Evolutionary conservation across 441 rosid species (phyloP).

Genomic region (Adansonia gregorii): DNA sequence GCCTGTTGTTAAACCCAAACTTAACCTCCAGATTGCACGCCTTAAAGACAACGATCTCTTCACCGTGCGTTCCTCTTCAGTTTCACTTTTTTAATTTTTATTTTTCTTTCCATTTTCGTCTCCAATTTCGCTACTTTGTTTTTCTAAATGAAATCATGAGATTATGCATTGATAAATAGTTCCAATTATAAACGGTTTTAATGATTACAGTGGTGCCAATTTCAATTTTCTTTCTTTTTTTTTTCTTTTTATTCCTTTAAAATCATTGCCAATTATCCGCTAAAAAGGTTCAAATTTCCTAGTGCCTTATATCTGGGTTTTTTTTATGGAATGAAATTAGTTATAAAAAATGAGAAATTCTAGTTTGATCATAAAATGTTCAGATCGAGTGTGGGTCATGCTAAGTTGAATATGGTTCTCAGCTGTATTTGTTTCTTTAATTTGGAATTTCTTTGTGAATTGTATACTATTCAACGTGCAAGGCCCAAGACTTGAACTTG

Average conservation of each 20-base stretch:
- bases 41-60: slow-evolving; percentile 85
- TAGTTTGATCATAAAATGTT: neutral
- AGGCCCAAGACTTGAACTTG: neutral
- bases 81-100: neutral
- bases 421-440: neutral
- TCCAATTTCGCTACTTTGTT: neutral
- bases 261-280: neutral
- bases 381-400: neutral
- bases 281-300: slow-evolving; percentile 5
- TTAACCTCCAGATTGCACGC: slow-evolving; percentile 54
- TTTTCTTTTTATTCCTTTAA: neutral
- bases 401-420: neutral
- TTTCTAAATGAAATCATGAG: neutral
- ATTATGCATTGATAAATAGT: neutral
- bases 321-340: neutral
- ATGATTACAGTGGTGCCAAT: neutral
- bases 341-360: neutral
- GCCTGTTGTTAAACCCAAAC: slow-evolving; percentile 75
- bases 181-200: neutral
- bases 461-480: neutral
- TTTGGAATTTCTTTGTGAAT: neutral
- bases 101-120: neutral
- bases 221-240: neutral
- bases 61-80: slow-evolving; percentile 52
- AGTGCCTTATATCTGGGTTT: neutral